These are phyloP conservation scores for Manihot esculenta DNA, from an alignment of 441 rosid genomes.

Conservation along the genomic window DNA sequence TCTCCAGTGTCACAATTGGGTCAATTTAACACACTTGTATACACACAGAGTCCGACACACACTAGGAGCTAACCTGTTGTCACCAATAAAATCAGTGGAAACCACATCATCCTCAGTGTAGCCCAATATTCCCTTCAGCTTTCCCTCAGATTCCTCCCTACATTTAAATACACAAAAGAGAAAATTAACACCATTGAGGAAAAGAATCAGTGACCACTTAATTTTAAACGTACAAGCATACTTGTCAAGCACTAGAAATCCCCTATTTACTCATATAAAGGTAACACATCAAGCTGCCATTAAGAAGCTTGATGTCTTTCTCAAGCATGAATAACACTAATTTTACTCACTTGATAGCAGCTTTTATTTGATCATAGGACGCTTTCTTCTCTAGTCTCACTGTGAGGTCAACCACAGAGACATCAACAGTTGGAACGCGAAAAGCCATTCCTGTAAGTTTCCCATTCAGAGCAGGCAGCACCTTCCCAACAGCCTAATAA, in stretches of 20 bases:
- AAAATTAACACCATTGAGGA: background rate
- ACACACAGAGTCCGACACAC: too few species aligned
- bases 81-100: constrained; percentile 53
- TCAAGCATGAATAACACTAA: background rate
- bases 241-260: background rate
- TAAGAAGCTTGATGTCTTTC: background rate
- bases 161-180: background rate
- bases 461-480: constrained; percentile 67
- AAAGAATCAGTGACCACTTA: background rate
- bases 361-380: constrained; percentile 58
- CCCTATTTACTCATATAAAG: too few species aligned
- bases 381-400: constrained; percentile 74
- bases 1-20: too few species aligned
- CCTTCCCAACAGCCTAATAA: constrained; percentile 70
- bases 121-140: constrained; percentile 61
- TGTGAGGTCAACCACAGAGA: constrained; percentile 82
- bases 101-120: constrained; percentile 57
- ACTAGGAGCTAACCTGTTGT: too few species aligned
- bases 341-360: constrained; percentile 58
- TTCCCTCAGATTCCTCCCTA: constrained; percentile 58
- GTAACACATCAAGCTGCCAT: too few species aligned
- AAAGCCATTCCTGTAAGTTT: constrained; percentile 84
- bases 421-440: constrained; percentile 86
- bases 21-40: too few species aligned
- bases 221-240: background rate